Evolutionary conservation across 495 filamentous ascomycete genomes (phyloP), one percentile per base, ranked within the genome.

Genomic region (Annulohypoxylon bovei): DNA sequence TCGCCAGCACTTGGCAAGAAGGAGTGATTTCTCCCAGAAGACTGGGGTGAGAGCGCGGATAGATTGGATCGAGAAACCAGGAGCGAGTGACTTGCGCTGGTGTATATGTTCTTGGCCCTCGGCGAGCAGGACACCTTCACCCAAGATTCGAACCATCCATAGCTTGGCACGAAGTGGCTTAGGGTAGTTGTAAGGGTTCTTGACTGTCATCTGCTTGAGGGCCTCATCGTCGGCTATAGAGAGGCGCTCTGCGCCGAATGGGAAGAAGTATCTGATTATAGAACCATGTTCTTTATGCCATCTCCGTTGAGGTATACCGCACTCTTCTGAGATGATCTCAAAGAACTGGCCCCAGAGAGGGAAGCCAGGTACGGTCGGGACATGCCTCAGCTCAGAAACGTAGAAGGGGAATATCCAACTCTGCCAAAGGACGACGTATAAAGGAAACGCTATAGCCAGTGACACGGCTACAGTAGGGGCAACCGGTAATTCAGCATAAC

Each of bases 181-280:
- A 16, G 82, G 82, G 69, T 80, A 86, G 72, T 84, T 85, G 78
- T 86, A 86, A 3, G 83, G 81, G 74, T 86, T 83, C 63, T 81
- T 82, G 62, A 83, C 72, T 8, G 81, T 83, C 76, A 86, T 81
- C 62, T 85, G 81, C 59, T 80, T 81, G 53, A 86, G 75, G 22
- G 79, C 78, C 35, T 77, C 75, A 49, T 80, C 80, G 67, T 83
- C 81, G 53, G 81, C 79, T 23, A 83, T 73, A 9, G 81, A 81
- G 25, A 83, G 74, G 18, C 81, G 78, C 67, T 82, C 81, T 12
- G 76, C 74, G 28, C 81, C 81, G 20, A 83, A 80, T 16, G 81
- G 81, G 28, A 82, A 82, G 73, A 82, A 81, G 50, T 82, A 83
- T 70, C 81, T 71, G 54, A 83, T 70, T 28, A 83, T 82, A 27